Evolutionary conservation across 768 basidiomycete genomes (phyloP).

Genomic region (Rhodosporidiobolus odoratus): DNA sequence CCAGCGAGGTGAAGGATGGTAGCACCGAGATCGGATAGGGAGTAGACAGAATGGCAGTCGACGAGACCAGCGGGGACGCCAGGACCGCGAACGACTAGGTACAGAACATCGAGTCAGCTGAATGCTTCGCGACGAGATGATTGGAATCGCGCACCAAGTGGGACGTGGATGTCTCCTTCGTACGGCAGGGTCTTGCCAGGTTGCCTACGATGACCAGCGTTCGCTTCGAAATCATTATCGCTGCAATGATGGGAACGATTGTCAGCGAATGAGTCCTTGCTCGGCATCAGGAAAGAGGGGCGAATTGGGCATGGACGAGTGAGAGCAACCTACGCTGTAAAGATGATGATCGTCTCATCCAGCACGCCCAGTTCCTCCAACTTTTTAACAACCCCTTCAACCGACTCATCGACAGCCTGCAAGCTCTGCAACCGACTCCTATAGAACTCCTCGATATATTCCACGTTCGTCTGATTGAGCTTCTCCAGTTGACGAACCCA

Average conservation of each 20-base stretch:
- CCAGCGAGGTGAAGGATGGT: constrained; percentile 37
- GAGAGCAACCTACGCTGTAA: constrained; percentile 27
- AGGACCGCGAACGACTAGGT: constrained; percentile 37
- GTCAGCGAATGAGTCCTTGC: too few relatives aligned
- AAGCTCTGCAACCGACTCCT: constrained; percentile 23
- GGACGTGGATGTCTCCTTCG: constrained; percentile 41
- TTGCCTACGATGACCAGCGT: constrained; percentile 35
- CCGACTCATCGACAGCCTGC: constrained; percentile 39
- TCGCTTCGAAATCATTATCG: constrained; percentile 38
- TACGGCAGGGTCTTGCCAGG: constrained; percentile 39
- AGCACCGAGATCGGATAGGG: constrained; percentile 34
- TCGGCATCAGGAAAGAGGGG: too few relatives aligned
- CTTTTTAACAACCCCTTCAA: constrained; percentile 33
- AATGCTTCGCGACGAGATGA: too few relatives aligned
- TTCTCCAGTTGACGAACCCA: constrained; percentile 31
- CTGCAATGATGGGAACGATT: not conserved
- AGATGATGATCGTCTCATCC: constrained; percentile 37
- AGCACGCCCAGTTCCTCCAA: constrained; percentile 31
- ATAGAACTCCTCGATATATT: constrained; percentile 38
- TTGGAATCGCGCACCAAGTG: not conserved
- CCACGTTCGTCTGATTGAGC: constrained; percentile 26
- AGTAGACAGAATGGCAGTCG: constrained; percentile 30
- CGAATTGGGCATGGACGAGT: too few relatives aligned
- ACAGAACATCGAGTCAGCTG: too few relatives aligned
- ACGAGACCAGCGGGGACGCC: constrained; percentile 8